Percentiles rank a stretch among this genome's conserved stretches.
Evolutionary conservation across 768 basidiomycete species (phyloP).

Genomic region (Mycena chlorophos): DNA sequence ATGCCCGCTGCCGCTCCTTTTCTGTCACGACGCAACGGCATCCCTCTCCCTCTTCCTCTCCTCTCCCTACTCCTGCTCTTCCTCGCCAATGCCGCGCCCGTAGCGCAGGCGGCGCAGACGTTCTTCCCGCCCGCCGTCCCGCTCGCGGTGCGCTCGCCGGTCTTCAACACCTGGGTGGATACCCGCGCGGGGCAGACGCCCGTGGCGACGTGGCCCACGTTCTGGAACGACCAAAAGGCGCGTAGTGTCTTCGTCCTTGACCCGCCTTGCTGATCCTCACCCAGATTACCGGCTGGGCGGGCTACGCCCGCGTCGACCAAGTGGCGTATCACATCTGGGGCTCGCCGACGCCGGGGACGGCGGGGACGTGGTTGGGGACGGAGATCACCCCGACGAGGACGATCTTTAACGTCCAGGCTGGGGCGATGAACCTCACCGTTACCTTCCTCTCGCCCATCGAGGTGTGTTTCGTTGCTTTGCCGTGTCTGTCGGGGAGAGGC

Average conservation of each 20-base stretch:
- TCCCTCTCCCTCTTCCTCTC: too few species aligned
- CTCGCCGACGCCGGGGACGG: slow-evolving; percentile 25
- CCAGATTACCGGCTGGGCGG: slow-evolving; percentile 52
- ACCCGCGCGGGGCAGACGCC: slow-evolving; percentile 30
- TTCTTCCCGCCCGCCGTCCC: slow-evolving; percentile 49
- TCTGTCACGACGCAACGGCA: too few species aligned
- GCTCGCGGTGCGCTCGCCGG: slow-evolving; percentile 54
- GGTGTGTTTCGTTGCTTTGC: too few species aligned
- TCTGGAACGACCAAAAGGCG: slow-evolving; percentile 50
- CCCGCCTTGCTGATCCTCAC: not conserved
- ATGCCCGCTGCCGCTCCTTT: too few species aligned
- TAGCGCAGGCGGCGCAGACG: slow-evolving; percentile 12
- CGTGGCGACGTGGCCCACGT: slow-evolving; percentile 46
- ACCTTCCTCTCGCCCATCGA: slow-evolving; percentile 60
- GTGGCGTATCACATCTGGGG: slow-evolving; percentile 47
- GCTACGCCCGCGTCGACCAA: slow-evolving; percentile 49
- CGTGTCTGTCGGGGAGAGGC: too few species aligned
- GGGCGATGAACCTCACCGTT: slow-evolving; percentile 51
- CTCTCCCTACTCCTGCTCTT: not conserved
- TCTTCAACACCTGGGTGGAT: slow-evolving; percentile 46
- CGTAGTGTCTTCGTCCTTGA: slow-evolving; percentile 10
- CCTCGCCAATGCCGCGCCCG: not conserved
- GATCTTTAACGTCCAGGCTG: slow-evolving; percentile 50
- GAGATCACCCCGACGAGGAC: slow-evolving; percentile 58
- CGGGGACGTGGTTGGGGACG: slow-evolving; percentile 15